Base-by-base conservation (phyloP, 768 basidiomycete genomes). In the Amanita molliuscula region DNA sequence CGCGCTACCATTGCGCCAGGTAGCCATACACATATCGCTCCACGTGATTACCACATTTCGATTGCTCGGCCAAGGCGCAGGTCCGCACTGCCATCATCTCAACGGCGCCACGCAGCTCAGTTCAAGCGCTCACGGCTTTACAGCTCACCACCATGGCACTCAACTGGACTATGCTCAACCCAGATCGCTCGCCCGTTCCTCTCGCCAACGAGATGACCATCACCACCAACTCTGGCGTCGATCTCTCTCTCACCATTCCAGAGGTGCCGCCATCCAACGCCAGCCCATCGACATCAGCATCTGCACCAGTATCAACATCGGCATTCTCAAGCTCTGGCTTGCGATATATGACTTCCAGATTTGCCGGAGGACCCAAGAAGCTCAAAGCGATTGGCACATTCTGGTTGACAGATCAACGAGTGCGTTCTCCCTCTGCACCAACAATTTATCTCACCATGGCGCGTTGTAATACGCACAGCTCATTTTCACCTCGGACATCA, bases 1-100 rank as follows among this genome's bases (percentile, higher is more conserved):
- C 84, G 85, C 85, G 85, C 85, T 88, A 86, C 85, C 85, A 87
- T 88, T 87, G 85, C 82, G 85, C 84, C 71, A 88, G 82, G 82
- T 78, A 81, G 77, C 79, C 81, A 66, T 70, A 13, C 8, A 16
- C 10, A 8, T 41, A 42, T 0, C 3, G 1, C 10, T n/a, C 23
- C 10, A n/a, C 33, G 28, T 21, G 46, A 29, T n/a, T n/a, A n/a
- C n/a, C n/a, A n/a, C n/a, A n/a, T n/a, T n/a, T n/a, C n/a, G n/a
- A n/a, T n/a, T n/a, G n/a, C n/a, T n/a, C n/a, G n/a, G n/a, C n/a
- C n/a, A n/a, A n/a, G n/a, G n/a, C n/a, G n/a, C n/a, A 15, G 5
- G 21, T 28, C 11, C 25, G 7, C 7, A 16, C 25, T 8, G 43
- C 43, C n/a, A n/a, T n/a, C n/a, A n/a, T n/a, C n/a, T n/a, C 25